A percentile compares a stretch with the other conserved stretches of the same genome.
Evolutionary conservation across 73 alveolate species (phyloP).

Genomic region (Uronychia binucleata): DNA sequence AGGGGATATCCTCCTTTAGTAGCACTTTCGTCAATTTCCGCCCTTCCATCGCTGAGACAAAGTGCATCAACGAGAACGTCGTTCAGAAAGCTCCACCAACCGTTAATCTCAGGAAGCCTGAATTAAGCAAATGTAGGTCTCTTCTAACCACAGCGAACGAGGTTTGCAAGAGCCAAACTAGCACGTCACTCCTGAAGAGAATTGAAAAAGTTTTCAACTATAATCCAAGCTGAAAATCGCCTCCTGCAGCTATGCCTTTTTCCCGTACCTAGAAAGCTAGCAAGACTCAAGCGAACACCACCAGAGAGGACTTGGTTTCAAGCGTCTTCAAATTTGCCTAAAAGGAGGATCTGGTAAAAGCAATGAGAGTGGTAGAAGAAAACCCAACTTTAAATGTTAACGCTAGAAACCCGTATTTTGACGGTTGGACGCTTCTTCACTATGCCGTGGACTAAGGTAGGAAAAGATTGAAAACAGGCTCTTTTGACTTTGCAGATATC

Average conservation of each 20-base stretch:
- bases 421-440: conserved; percentile 68
- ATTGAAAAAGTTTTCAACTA: not conserved
- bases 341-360: too few species aligned
- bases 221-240: not conserved
- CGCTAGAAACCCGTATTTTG: not conserved
- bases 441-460: conserved; percentile 54
- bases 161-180: not conserved
- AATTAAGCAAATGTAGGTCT: not conserved
- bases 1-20: too few species aligned
- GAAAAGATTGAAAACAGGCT: too few species aligned
- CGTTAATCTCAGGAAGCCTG: not conserved
- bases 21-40: not conserved
- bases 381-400: too few species aligned
- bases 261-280: not conserved
- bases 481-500: too few species aligned
- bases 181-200: not conserved
- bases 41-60: not conserved
- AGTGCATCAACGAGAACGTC: not conserved
- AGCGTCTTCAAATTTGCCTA: too few species aligned
- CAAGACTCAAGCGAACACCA: not conserved
- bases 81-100: not conserved
- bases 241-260: too few species aligned
- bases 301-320: too few species aligned
- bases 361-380: too few species aligned
- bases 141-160: not conserved